A percentile compares a stretch with the other conserved stretches of the same genome.
phyloP scores from a whole-genome alignment of 768 basidiomycete genomes.

The Lactifluus hygrophoroides region DNA sequence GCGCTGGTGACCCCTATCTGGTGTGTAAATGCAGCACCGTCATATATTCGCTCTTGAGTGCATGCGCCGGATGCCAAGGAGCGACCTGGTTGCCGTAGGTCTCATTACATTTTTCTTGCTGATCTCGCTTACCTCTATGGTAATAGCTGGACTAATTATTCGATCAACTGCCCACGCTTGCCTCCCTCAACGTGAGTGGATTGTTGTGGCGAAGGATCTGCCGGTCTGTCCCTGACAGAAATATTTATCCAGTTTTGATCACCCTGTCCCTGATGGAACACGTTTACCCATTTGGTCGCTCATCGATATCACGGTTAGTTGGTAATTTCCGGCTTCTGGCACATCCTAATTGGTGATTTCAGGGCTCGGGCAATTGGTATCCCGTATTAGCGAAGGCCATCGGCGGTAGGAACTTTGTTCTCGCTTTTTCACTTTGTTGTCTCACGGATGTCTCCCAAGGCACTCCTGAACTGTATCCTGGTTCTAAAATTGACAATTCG shows the following conservation, averaged over 20 bases:
- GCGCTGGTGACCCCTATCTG: no score
- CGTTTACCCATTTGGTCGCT: neutral
- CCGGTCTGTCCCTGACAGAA: neutral
- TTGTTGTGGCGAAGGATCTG: neutral
- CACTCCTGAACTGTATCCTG: neutral
- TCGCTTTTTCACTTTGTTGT: neutral
- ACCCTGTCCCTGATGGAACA: constrained; percentile 2
- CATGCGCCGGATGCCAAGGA: neutral
- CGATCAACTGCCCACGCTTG: neutral
- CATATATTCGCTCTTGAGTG: neutral
- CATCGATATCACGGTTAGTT: neutral
- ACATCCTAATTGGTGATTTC: neutral
- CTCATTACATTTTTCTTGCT: neutral
- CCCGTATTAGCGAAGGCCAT: neutral
- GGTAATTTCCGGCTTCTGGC: neutral
- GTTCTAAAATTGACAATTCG: neutral
- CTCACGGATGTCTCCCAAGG: neutral
- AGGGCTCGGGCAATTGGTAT: neutral
- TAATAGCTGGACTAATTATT: neutral
- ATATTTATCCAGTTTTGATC: neutral
- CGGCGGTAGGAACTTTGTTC: neutral
- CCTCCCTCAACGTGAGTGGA: no score
- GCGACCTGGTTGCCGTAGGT: neutral
- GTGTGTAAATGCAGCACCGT: neutral
- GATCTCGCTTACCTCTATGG: neutral